These are phyloP conservation scores for Jamesozyma hellenica DNA, from an alignment of 805 yeast genomes.

Conservation along the genomic window DNA sequence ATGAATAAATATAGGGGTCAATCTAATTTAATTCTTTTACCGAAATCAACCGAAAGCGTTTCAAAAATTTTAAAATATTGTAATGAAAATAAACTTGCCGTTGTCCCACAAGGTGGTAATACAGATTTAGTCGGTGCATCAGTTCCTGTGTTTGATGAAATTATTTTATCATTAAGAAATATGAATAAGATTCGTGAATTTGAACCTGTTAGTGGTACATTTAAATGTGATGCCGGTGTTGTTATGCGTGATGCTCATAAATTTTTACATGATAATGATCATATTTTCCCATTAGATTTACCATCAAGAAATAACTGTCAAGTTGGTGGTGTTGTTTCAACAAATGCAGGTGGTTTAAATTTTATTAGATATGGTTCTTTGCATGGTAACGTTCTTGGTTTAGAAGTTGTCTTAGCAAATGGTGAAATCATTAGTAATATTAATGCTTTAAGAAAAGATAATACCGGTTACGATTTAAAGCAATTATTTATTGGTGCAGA, in stretches of 20 bases:
- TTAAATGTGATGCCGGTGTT: conserved; percentile 86
- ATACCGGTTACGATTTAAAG: conserved; percentile 89
- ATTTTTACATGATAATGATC: conserved; percentile 67
- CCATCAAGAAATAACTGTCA: conserved; percentile 97
- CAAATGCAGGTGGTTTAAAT: conserved; percentile 93
- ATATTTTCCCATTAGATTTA: conserved; percentile 83
- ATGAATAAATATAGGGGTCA: conserved; percentile 91
- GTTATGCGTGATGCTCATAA: conserved; percentile 78
- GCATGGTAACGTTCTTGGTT: conserved; percentile 84
- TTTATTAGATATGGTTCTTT: conserved; percentile 80
- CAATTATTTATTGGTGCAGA: conserved; percentile 91
- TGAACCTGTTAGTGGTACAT: conserved; percentile 71
- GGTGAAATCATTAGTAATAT: conserved; percentile 75
- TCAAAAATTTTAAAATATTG: conserved; percentile 69
- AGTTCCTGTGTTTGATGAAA: conserved; percentile 84
- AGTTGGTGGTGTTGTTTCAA: conserved; percentile 89
- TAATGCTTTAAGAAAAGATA: conserved; percentile 83
- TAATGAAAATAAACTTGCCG: conserved; percentile 64
- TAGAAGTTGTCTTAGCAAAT: conserved; percentile 90
- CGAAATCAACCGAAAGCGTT: conserved; percentile 71
- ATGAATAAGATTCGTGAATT: conserved; percentile 74
- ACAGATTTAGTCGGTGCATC: conserved; percentile 96
- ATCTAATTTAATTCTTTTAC: conserved; percentile 69
- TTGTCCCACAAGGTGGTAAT: conserved; percentile 96
- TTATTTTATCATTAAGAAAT: conserved; percentile 57